Evolutionary conservation across 2,329 filamentous ascomycete genomes (phyloP).

Genomic region (Pestalotiopsis sp.): DNA sequence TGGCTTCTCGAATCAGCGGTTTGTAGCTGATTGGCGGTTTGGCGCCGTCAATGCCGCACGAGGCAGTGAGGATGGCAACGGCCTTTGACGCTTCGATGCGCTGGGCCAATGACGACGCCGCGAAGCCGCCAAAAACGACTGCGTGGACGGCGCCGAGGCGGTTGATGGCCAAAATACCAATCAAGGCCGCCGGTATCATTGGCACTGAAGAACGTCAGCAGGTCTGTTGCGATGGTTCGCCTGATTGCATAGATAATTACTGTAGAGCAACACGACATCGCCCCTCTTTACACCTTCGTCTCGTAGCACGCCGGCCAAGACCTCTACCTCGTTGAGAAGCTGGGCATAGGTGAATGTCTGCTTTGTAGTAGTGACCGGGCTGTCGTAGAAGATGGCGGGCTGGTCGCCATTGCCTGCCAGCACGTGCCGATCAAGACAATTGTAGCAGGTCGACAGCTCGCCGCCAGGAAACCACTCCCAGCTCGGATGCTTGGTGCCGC

Average conservation of each 20-base stretch:
- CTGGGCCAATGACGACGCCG: conserved; percentile 78
- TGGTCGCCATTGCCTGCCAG: conserved; percentile 71
- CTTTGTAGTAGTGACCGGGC: conserved; percentile 76
- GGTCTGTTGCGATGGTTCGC: not conserved
- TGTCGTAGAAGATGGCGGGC: conserved; percentile 84
- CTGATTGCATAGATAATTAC: conserved; percentile 45
- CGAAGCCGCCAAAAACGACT: conserved; percentile 93
- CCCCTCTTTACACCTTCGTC: conserved; percentile 83
- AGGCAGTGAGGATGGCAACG: conserved; percentile 80
- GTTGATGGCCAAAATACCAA: conserved; percentile 80
- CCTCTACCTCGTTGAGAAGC: conserved; percentile 79
- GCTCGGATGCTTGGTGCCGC: conserved; percentile 67
- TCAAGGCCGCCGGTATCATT: conserved; percentile 89
- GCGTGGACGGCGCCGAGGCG: conserved; percentile 86
- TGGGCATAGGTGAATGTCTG: conserved; percentile 74
- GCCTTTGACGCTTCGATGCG: conserved; percentile 83
- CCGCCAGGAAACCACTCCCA: conserved; percentile 93
- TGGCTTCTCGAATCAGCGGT: conserved; percentile 74
- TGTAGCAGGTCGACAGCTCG: conserved; percentile 89
- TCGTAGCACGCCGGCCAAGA: conserved; percentile 77
- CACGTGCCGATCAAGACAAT: conserved; percentile 91
- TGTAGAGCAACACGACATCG: conserved; percentile 89
- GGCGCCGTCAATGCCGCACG: conserved; percentile 85
- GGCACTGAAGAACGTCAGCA: conserved; percentile 64
- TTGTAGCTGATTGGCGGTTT: conserved; percentile 82